Evolutionary conservation across 2,329 filamentous ascomycete genomes (phyloP), one percentile per base, ranked within the genome.

Genomic region (Colletotrichum australisinense): DNA sequence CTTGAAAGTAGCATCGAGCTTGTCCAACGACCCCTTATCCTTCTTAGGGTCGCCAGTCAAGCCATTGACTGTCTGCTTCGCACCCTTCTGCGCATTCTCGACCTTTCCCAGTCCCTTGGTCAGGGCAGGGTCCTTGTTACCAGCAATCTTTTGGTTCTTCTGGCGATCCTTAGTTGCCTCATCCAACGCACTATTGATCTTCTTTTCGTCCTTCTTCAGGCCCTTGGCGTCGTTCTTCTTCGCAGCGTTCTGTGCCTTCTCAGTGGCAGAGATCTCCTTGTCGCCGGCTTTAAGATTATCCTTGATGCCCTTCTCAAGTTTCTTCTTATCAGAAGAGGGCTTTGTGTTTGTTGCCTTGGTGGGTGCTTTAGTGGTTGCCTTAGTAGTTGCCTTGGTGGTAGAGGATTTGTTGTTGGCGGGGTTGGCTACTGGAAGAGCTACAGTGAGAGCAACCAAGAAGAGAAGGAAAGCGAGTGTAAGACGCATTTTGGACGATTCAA

Each of bases 81-180:
- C 69, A 4, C 69, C 58, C 12, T 69, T 63, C 16, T 72, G 69
- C 30, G 69, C 58, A 1, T 63, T 52, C 24, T 69, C 69, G 14
- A 72, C 69, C 52, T 72, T 72, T 4, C 52, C 58, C 1, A 72
- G 52, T 14, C 69, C 69, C 35, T 68, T n/a, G 22, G 57, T 72
- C 8, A 72, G 19, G 4, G 26, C 19, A 1, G 49, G 26, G 22
- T 69, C 69, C 53, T 68, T 68, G 12, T 63, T 72, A 11, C 69
- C 69, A 16, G 69, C 69, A 3, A 72, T 49, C 58, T 72, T 69
- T 6, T 72, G 69, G 42, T 72, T 72, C 16, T 59, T 69, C 58
- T 72, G 8, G 9, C 64, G 69, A 58, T 30, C 69, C 5, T 68
- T 55, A 38, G 30, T 72, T 14, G 69, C 69, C 30, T 68, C 58